A percentile compares a stretch with the other conserved stretches of the same genome.
These are phyloP conservation scores for Vachellia collinsii DNA, from an alignment of 306 rosid species.

Conservation along the genomic window DNA sequence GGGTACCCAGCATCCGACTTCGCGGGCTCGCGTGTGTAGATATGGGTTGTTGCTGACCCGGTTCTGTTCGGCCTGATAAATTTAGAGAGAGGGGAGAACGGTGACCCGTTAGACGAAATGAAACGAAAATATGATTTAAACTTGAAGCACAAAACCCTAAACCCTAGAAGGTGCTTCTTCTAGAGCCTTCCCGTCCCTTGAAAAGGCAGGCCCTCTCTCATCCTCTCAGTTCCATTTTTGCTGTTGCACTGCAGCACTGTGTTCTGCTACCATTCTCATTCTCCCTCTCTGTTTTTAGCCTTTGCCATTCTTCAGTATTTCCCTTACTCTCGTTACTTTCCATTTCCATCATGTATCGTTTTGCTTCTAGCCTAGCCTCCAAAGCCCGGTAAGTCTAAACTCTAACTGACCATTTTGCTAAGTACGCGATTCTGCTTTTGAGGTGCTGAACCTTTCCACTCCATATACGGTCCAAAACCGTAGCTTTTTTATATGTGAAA, in stretches of 20 bases:
- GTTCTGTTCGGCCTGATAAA: too few species aligned
- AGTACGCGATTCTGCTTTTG: background rate
- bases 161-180: constrained; percentile 69
- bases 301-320: constrained; percentile 19
- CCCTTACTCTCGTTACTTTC: background rate
- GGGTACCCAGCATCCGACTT: too few species aligned
- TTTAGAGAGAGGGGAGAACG: too few species aligned
- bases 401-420: constrained; percentile 14
- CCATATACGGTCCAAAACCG: background rate
- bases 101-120: background rate
- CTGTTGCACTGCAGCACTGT: background rate
- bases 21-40: too few species aligned
- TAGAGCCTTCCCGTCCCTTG: constrained; percentile 64
- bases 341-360: constrained; percentile 68
- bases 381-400: constrained; percentile 66
- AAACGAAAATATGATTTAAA: background rate
- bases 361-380: constrained; percentile 79
- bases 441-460: too few species aligned
- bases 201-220: constrained; percentile 35
- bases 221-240: background rate
- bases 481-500: background rate
- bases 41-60: too few species aligned
- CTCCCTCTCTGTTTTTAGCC: background rate
- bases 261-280: background rate
- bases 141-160: constrained; percentile 64